Percentiles rank a stretch among this genome's conserved stretches.
phyloP scores from a whole-genome alignment of 805 yeast genomes.

The Ogataea pignaliae region DNA sequence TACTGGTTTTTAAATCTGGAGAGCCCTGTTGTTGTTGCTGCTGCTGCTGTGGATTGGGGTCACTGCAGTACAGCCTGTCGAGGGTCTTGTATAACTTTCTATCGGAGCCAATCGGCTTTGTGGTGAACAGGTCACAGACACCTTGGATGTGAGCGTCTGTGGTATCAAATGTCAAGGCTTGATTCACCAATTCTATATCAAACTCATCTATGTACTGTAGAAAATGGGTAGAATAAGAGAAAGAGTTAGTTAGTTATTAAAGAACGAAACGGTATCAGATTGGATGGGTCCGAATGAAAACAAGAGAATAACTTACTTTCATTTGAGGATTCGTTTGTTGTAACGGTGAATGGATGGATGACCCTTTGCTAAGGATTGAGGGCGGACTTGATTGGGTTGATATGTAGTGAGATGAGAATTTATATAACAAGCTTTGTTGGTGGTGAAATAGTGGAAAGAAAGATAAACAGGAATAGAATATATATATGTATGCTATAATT shows the following conservation, averaged over 20 bases:
- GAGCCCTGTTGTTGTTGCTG: constrained; percentile 4
- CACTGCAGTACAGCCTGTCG: constrained; percentile 49
- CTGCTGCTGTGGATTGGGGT: constrained; percentile 1
- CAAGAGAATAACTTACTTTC: neutral
- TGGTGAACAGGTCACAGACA: constrained; percentile 89
- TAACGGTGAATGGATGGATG: too few relatives aligned
- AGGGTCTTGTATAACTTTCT: constrained; percentile 82
- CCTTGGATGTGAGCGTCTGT: constrained; percentile 76
- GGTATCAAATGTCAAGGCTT: constrained; percentile 75
- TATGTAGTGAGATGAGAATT: too few relatives aligned
- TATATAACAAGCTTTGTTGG: too few relatives aligned
- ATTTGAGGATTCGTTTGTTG: too few relatives aligned
- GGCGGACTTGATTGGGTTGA: too few relatives aligned
- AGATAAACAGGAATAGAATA: too few relatives aligned
- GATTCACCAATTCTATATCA: constrained; percentile 87
- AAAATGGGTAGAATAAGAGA: neutral
- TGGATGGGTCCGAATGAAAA: neutral
- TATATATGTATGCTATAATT: too few relatives aligned
- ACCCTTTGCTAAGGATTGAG: too few relatives aligned
- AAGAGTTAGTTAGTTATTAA: neutral
- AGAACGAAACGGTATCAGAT: neutral
- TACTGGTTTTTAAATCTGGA: constrained; percentile 5
- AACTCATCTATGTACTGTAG: constrained; percentile 83
- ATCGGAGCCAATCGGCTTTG: constrained; percentile 89
- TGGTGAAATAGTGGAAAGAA: too few relatives aligned